A percentile compares a stretch with the other conserved stretches of the same genome.
Conservation (phyloP, 495 filamentous ascomycete genomes). For the Penicillium canescens region DNA sequence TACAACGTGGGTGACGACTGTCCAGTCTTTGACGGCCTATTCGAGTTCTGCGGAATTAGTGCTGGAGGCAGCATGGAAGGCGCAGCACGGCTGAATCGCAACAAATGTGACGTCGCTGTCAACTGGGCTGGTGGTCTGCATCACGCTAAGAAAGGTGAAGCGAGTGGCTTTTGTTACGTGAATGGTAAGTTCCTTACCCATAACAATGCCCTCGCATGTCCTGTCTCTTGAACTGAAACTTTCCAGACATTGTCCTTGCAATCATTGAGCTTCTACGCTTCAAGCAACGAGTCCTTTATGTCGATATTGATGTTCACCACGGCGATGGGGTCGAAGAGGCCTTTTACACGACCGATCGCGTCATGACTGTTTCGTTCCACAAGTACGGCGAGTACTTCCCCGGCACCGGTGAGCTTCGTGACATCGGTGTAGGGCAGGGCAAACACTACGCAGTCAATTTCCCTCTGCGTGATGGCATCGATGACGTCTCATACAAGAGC, state of each 20-base stretch:
- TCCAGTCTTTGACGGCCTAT: constrained; percentile 95
- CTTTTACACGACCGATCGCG: constrained; percentile 95
- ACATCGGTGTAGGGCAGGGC: constrained; percentile 89
- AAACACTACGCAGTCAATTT: constrained; percentile 98
- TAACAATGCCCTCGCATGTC: no score
- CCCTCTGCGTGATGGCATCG: constrained; percentile 93
- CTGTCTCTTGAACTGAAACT: constrained; percentile 6
- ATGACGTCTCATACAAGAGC: constrained; percentile 86
- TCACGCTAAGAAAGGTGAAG: constrained; percentile 96
- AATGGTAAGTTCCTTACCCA: constrained; percentile 63
- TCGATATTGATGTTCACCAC: constrained; percentile 98
- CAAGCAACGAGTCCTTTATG: constrained; percentile 92
- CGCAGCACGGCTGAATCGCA: constrained; percentile 84
- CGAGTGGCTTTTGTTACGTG: constrained; percentile 96
- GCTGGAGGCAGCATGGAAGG: constrained; percentile 98
- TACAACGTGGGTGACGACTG: constrained; percentile 99
- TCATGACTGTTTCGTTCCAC: constrained; percentile 98
- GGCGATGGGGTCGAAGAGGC: constrained; percentile 98
- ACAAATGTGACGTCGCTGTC: constrained; percentile 95
- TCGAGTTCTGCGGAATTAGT: constrained; percentile 97
- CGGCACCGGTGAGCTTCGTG: constrained; percentile 91
- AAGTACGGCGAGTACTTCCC: constrained; percentile 99
- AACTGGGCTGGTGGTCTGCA: constrained; percentile 98
- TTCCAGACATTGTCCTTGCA: constrained; percentile 90
- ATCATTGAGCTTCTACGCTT: constrained; percentile 94